Evolutionary conservation across 2,329 filamentous ascomycete species (phyloP), one percentile per base, ranked within the genome.

Genomic region (Pseudogymnoascus sp.): DNA sequence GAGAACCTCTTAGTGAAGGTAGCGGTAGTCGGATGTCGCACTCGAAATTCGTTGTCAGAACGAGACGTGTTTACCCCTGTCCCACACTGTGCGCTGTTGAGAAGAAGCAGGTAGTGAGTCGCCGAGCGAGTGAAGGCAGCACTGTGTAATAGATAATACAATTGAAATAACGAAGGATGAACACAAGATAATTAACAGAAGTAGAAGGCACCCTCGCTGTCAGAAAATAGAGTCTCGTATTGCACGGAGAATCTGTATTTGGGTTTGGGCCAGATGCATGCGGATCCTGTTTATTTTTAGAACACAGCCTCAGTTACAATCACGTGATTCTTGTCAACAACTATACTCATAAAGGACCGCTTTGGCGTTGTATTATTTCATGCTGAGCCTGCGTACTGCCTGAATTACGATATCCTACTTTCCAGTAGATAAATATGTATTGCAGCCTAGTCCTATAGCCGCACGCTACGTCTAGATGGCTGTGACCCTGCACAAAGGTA

Each of bases 41-140:
- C 21, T 27, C 58, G 10, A 27, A 15, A 37, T 59, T 42, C 18
- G 58, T 59, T 37, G 35, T 42, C 33, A 37, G n/a, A 37, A 9
- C 58, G 13, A 59, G 37, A 59, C 18, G 37, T 37, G 37, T 37
- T 59, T 59, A 27, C 58, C 58, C 58, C 33, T 37, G 35, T 59
- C 58, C 21, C 13, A 59, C 58, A 42, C 33, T 59, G 58, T 42
- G 58, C 33, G 33, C 12, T 59, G 33, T 42, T 37, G 33, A 27
- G 58, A 37, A 31, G 25, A 40, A 15, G 21, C 25, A 15, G 33
- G 13, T 15, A 27, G 35, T 59, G 29, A 18, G 59, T 58, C 13
- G 42, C 59, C 59, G 39, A 61, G 59, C 59, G 42, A 61, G 59
- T 61, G 59, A 61, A 59, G 37, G 59, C 59, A 42, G 15, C 18